phyloP scores from a whole-genome alignment of 129 eudicot genomes.

The Tagetes patula region DNA sequence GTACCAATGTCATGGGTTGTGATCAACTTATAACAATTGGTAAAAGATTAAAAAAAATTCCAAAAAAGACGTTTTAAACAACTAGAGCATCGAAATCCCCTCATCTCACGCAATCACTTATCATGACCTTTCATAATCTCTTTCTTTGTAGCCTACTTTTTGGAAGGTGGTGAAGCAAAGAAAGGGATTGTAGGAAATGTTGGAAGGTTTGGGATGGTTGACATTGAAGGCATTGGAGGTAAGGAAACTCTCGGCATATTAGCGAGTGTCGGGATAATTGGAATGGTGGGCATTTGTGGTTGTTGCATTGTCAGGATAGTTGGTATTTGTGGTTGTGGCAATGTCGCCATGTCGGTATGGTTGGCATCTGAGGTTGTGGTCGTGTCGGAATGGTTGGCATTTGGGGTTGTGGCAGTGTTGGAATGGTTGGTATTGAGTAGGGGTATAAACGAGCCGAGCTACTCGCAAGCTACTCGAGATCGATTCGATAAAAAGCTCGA shows the following conservation, averaged over 20 bases:
- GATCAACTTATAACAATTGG: background rate
- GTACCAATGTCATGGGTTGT: background rate
- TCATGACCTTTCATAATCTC: background rate
- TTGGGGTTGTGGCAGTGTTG: slow-evolving; percentile 14
- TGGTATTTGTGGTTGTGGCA: slow-evolving; percentile 7
- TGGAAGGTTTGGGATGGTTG: slow-evolving; percentile 15
- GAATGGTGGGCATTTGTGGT: slow-evolving; percentile 24
- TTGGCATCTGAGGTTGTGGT: slow-evolving; percentile 10
- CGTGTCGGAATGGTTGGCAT: slow-evolving; percentile 11
- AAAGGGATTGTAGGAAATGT: slow-evolving; percentile 27
- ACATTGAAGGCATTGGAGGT: slow-evolving; percentile 24
- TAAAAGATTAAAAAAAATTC: background rate
- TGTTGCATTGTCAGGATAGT: slow-evolving; percentile 11
- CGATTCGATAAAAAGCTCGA: no score
- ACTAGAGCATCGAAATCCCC: background rate
- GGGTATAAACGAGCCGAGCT: no score
- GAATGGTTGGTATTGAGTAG: background rate
- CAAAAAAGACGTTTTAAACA: background rate
- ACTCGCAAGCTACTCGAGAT: no score
- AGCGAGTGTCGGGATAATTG: slow-evolving; percentile 16
- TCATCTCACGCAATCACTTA: slow-evolving; percentile 2
- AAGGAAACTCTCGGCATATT: slow-evolving; percentile 1
- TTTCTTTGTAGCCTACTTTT: slow-evolving; percentile 18
- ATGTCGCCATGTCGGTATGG: background rate
- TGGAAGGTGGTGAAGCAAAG: slow-evolving; percentile 33